Base-by-base conservation (phyloP, 1,284 basidiomycete genomes). In the Phellopilus nigrolimitatus region DNA sequence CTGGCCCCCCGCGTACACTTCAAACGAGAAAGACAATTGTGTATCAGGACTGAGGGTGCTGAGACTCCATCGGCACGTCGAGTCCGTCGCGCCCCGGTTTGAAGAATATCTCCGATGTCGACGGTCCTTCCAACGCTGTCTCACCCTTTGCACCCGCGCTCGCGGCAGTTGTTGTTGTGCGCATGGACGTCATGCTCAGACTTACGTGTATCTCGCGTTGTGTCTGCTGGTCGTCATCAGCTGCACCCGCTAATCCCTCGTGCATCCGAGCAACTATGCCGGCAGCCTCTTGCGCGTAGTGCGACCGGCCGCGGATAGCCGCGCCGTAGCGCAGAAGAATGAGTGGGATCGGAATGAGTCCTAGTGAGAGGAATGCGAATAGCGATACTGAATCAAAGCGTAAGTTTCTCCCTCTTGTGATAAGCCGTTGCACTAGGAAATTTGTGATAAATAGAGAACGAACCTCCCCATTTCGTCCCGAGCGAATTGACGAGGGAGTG, bases 391-490 rank as follows among this genome's bases (percentile, higher is more conserved):
- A 1, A n/a, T 7, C 37, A 17, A 9, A 40, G 8, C 7, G 22
- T 4, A 8, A 33, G 31, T 13, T 8, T 9, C 19, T 39, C n/a
- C n/a, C n/a, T n/a, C n/a, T n/a, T n/a, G n/a, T n/a, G n/a, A 17
- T 15, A 37, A 37, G n/a, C 34, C 13, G 8, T 8, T 37, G 19
- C 34, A 17, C 10, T 8, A 7, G 19, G n/a, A 15, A 8, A n/a
- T 4, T 13, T 17, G 9, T 6, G 5, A 24, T 10, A 31, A 22
- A 38, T 31, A n/a, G 22, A 9, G 31, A 2, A 55, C 57, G 21
- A 31, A 63, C 60, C 48, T 38, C 61, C 62, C 63, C 63, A 65
- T 28, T 61, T 57, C 0, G 61, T 60, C 4, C 63, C 63, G 9
- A 62, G 49, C 31, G 51, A 47, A 9, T 57, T 49, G 38, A 59